Conservation (phyloP, 2,329 filamentous ascomycete genomes). For the Chaetomium sp. region DNA sequence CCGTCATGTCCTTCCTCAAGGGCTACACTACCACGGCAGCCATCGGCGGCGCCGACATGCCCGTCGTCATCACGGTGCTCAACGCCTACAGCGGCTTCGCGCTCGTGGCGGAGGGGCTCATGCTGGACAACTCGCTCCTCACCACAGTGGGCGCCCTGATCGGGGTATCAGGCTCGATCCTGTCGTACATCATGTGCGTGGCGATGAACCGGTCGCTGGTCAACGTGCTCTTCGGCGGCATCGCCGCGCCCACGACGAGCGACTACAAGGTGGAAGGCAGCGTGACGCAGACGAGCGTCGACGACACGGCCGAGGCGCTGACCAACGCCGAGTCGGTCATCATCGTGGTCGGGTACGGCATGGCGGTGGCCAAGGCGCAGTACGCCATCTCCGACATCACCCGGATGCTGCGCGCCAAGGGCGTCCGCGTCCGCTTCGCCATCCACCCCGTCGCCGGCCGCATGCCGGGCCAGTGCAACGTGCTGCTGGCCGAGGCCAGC, state of each 20-base stretch:
- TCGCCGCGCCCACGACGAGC: conserved; percentile 62
- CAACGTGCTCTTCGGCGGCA: conserved; percentile 86
- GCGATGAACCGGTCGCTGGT: conserved; percentile 91
- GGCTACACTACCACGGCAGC: conserved; percentile 86
- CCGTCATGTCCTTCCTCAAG: conserved; percentile 77
- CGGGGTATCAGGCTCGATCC: conserved; percentile 83
- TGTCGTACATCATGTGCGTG: conserved; percentile 84
- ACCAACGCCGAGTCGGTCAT: conserved; percentile 80
- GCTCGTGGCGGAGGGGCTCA: conserved; percentile 85
- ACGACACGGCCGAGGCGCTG: conserved; percentile 77
- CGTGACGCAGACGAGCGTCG: conserved; percentile 75
- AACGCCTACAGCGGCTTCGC: conserved; percentile 93
- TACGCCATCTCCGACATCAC: conserved; percentile 88
- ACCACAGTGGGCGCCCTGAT: conserved; percentile 86
- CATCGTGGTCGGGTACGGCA: conserved; percentile 88
- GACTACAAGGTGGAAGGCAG: conserved; percentile 79
- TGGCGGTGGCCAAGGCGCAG: conserved; percentile 92
- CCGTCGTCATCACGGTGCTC: conserved; percentile 84
- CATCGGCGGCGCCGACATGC: conserved; percentile 94
- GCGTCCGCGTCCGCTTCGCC: conserved; percentile 81
- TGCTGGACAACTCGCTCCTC: conserved; percentile 84
- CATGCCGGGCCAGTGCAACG: conserved; percentile 94
- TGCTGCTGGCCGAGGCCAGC: conserved; percentile 81
- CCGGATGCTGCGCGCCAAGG: conserved; percentile 69
- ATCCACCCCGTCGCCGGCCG: conserved; percentile 89